A percentile compares a stretch with the other conserved stretches of the same genome.
Conservation (phyloP, 2,329 filamentous ascomycete genomes). For the Aureobasidium subglaciale region DNA sequence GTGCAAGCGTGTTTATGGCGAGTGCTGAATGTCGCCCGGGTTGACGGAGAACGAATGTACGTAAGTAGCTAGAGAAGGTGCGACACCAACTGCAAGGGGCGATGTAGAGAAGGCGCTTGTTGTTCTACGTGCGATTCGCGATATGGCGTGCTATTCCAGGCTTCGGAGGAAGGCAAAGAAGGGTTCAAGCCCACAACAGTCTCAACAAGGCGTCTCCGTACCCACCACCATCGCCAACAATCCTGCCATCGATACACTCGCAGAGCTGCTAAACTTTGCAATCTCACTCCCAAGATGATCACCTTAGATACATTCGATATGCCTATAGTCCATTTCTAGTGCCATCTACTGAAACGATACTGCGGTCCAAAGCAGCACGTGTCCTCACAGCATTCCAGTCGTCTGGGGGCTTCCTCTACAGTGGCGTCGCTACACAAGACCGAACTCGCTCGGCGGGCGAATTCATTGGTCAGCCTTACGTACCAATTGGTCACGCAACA, state of each 20-base stretch:
- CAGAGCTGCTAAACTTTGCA: neutral
- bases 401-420: neutral
- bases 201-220: constrained; percentile 5
- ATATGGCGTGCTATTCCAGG: constrained; percentile 5
- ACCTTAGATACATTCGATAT: too few relatives aligned
- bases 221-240: neutral
- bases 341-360: neutral
- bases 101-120: neutral
- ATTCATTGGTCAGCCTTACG: constrained; percentile 6
- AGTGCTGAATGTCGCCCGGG: neutral
- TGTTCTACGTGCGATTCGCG: neutral
- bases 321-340: too few relatives aligned
- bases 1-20: neutral
- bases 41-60: constrained; percentile 5
- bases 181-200: neutral
- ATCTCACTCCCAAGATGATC: too few relatives aligned
- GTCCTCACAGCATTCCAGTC: neutral
- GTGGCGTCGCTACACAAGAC: neutral
- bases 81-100: constrained; percentile 9
- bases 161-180: neutral
- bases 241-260: neutral
- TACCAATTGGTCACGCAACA: constrained; percentile 10
- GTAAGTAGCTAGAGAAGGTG: constrained; percentile 4
- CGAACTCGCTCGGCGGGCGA: neutral
- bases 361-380: neutral